Percentiles rank a stretch among this genome's conserved stretches.
These are phyloP conservation scores for Suillus bovinus DNA, from an alignment of 768 basidiomycete genomes.

Conservation along the genomic window DNA sequence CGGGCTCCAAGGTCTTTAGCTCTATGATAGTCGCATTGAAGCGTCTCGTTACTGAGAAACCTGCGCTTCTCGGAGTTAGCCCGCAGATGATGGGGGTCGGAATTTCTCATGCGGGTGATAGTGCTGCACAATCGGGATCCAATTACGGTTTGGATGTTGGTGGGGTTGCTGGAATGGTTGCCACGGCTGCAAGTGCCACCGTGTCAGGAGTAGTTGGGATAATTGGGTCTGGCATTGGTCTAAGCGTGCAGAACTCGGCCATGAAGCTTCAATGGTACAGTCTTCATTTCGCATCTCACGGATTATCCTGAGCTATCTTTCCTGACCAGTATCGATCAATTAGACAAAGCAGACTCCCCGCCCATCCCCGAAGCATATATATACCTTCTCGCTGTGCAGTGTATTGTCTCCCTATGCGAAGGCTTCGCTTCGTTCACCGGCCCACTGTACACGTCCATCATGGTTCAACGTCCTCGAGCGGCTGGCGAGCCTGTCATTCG, in stretches of 20 bases:
- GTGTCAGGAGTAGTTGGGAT: slow-evolving; percentile 85
- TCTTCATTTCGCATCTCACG: neutral
- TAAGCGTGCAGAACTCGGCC: slow-evolving; percentile 70
- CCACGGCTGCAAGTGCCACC: slow-evolving; percentile 79
- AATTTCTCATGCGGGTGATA: slow-evolving; percentile 38
- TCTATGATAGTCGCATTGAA: slow-evolving; percentile 83
- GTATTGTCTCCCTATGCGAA: slow-evolving; percentile 81
- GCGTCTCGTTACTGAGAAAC: slow-evolving; percentile 86
- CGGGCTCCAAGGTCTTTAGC: slow-evolving; percentile 70
- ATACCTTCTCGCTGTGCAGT: slow-evolving; percentile 89
- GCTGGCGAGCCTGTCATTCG: slow-evolving; percentile 66
- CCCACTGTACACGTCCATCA: slow-evolving; percentile 71
- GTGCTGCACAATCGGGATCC: slow-evolving; percentile 19
- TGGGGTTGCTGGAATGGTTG: slow-evolving; percentile 80
- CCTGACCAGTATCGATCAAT: slow-evolving; percentile 82
- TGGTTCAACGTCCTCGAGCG: slow-evolving; percentile 62
- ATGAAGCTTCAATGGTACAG: slow-evolving; percentile 93
- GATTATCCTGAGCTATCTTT: neutral
- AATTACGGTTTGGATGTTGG: slow-evolving; percentile 63
- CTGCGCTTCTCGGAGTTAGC: slow-evolving; percentile 75
- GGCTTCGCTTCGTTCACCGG: slow-evolving; percentile 77
- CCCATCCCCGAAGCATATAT: slow-evolving; percentile 92
- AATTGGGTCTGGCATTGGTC: slow-evolving; percentile 68
- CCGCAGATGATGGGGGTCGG: slow-evolving; percentile 84
- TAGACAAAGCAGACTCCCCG: slow-evolving; percentile 96